Evolutionary conservation across 257 asterid genomes (phyloP).

Genomic region (Solanum virginianum): DNA sequence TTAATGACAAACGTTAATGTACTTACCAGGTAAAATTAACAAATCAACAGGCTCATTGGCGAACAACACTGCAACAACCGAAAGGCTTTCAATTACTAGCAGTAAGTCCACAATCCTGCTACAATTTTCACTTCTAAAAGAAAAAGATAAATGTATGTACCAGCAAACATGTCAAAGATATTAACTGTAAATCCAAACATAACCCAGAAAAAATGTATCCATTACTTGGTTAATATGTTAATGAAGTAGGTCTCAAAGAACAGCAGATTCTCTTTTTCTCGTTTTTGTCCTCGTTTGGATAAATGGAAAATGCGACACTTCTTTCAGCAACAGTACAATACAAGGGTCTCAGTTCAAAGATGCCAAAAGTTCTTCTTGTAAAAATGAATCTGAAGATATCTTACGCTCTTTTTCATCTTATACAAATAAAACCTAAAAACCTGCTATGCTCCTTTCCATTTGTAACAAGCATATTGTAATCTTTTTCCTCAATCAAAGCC

Average conservation of each 20-base stretch:
- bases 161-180: neutral
- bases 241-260: neutral
- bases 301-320: neutral
- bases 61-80: constrained; percentile 54
- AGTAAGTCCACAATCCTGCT: neutral
- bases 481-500: neutral
- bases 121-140: neutral
- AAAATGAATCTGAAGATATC: neutral
- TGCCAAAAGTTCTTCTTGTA: neutral
- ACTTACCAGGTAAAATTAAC: constrained; percentile 80
- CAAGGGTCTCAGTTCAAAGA: neutral
- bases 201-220: neutral
- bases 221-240: neutral
- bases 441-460: neutral
- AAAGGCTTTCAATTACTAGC: neutral
- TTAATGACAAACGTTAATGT: neutral
- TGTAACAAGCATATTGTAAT: neutral
- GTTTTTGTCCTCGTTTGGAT: neutral
- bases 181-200: neutral
- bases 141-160: neutral
- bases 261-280: neutral
- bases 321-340: neutral
- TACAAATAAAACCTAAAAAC: neutral
- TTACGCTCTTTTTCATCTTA: neutral
- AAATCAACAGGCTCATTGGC: constrained; percentile 84